Conservation (phyloP, 1,284 basidiomycete species). For the Chondrostereum purpureum region DNA sequence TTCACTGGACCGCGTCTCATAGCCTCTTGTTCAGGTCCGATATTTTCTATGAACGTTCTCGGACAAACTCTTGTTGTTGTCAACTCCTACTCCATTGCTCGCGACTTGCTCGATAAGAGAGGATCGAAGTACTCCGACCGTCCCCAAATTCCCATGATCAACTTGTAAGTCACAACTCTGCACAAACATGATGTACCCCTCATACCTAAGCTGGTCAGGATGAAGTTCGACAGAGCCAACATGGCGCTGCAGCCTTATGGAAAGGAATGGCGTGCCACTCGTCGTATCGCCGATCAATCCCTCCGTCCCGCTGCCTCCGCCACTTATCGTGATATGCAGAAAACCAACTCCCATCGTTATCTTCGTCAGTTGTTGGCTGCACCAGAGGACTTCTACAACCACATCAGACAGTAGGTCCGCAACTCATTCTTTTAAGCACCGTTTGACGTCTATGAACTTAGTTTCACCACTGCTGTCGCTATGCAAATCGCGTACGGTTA, state of each 20-base stretch:
- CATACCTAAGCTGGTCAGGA: too few species aligned
- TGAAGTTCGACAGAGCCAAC: slow-evolving; percentile 1
- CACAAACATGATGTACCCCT: not conserved
- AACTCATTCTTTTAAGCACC: too few species aligned
- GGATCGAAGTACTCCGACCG: slow-evolving; percentile 14
- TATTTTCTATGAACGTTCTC: slow-evolving; percentile 4
- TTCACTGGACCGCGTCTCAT: too few species aligned
- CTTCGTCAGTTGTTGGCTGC: not conserved
- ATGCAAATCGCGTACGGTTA: slow-evolving; percentile 1
- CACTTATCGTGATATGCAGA: slow-evolving; percentile 1
- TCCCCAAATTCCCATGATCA: slow-evolving; percentile 15
- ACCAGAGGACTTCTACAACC: slow-evolving; percentile 1
- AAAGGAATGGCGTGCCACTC: slow-evolving; percentile 3
- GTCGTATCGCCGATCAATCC: slow-evolving; percentile 1
- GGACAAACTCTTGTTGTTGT: slow-evolving; percentile 13
- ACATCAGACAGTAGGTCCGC: not conserved
- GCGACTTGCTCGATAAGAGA: slow-evolving; percentile 15
- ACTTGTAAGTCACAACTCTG: not conserved
- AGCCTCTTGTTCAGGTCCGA: too few species aligned
- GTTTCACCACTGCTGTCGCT: not conserved
- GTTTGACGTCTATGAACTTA: too few species aligned
- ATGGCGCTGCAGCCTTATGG: slow-evolving; percentile 5
- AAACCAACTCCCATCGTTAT: not conserved
- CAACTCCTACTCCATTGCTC: slow-evolving; percentile 8
- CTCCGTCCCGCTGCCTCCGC: slow-evolving; percentile 1